Base-by-base conservation (phyloP, 768 basidiomycete genomes). In the Boletellus emodensis region DNA sequence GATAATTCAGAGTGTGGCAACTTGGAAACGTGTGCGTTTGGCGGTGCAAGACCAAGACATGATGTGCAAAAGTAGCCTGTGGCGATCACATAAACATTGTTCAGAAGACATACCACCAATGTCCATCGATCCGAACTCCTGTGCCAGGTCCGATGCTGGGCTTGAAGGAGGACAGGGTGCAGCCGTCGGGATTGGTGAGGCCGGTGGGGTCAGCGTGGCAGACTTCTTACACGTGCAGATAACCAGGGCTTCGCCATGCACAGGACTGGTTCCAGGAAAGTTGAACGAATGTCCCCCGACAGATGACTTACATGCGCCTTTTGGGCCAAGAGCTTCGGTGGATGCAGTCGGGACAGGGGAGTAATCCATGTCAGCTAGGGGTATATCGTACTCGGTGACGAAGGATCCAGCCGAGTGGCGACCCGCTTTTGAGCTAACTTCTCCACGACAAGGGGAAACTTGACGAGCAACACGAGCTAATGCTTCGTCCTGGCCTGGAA, bases 41-140 rank as follows among this genome's bases (percentile, higher is more conserved):
- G 40, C 1, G 33, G 39, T 17, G 39, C 13, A 43, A 24, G 20
- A 47, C 41, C 36, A 17, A 50, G 35, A 48, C 12, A 37, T 17
- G 28, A 38, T 18, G 26, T 20, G 20, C 3, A 20, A 20, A 20
- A 20, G 20, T 20, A 44, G 5, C 49, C 41, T 30, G 9, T 30
- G 17, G 40, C 6, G 18, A 55, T 47, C 50, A 45, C 38, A 18
- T n/a, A 39, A 24, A 35, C 13, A 13, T 13, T 42, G 14, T 24
- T 42, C 18, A 6, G 33, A 26, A 52, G 7, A 69, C 66, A 50
- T 60, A 68, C 66, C 66, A n/a, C 54, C 18, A 2, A 70, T 51
- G 37, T 40, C 51, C 55, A 68, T 59, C 12, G 56, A 68, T 14
- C 32, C 37, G 18, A 70, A 26, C 6, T 48, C 62, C 26, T 58